phyloP scores from a whole-genome alignment of 192 early-diverging fungal genomes.

The Jimgerdemannia lactiflua region DNA sequence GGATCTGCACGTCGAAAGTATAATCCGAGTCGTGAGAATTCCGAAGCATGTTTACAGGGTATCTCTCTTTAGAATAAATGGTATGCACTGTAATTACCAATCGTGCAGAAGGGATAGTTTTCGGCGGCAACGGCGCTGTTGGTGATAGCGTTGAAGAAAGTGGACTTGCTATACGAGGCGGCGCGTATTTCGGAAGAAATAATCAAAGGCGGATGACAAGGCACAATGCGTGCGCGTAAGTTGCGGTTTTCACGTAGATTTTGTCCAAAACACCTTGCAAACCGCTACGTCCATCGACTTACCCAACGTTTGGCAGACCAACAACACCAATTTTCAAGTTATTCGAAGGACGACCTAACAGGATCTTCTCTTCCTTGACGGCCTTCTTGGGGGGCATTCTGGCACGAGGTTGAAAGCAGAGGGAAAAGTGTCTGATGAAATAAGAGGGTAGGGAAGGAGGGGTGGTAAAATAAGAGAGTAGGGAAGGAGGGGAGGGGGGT shows the following conservation, averaged over 20 bases:
- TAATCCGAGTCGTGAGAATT: no score
- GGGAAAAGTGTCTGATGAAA: slow-evolving; percentile 4
- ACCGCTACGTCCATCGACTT: slow-evolving; percentile 16
- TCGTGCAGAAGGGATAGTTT: slow-evolving; percentile 99
- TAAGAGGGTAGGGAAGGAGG: not conserved
- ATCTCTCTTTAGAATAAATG: not conserved
- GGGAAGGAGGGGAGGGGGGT: not conserved
- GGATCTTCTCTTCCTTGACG: slow-evolving; percentile 68
- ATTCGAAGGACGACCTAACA: slow-evolving; percentile 82
- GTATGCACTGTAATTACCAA: slow-evolving; percentile 37
- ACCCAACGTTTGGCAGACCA: slow-evolving; percentile 94
- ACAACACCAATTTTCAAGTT: slow-evolving; percentile 94
- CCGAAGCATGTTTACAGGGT: no score
- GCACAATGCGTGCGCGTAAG: not conserved
- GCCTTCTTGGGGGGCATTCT: slow-evolving; percentile 82
- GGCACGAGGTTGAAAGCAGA: slow-evolving; percentile 12
- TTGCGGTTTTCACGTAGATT: not conserved
- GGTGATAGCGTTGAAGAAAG: slow-evolving; percentile 83
- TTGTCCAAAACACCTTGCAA: not conserved
- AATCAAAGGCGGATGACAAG: no score
- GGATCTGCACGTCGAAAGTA: slow-evolving; percentile 56
- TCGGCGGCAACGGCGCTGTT: slow-evolving; percentile 71
- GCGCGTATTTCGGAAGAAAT: not conserved
- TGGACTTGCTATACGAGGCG: slow-evolving; percentile 59
- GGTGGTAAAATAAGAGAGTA: not conserved